phyloP scores from a whole-genome alignment of 2,329 filamentous ascomycete species.

The Sporothrix sp. region DNA sequence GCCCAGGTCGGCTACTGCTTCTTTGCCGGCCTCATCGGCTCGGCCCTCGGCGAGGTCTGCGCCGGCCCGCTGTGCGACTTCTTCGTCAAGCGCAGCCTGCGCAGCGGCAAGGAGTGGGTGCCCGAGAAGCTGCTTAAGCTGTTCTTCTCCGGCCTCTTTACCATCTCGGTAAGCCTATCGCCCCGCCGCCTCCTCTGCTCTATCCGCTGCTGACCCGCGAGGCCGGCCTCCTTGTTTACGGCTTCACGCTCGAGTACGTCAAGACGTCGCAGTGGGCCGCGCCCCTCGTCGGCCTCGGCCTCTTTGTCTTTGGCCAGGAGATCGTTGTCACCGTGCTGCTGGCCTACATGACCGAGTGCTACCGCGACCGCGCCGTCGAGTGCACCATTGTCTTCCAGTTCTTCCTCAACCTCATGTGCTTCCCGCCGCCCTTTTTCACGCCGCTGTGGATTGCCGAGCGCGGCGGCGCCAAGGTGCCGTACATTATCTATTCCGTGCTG shows the following conservation, averaged over 20 bases:
- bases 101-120: slow-evolving; percentile 9
- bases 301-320: slow-evolving; percentile 14
- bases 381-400: slow-evolving; percentile 18
- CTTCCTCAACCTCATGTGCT: slow-evolving; percentile 17
- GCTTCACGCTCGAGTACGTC: slow-evolving; percentile 12
- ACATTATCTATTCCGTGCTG: slow-evolving; percentile 14
- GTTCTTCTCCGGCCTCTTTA: slow-evolving; percentile 6
- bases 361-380: slow-evolving; percentile 15
- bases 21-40: slow-evolving; percentile 16
- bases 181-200: no score
- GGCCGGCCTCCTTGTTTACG: slow-evolving; percentile 13
- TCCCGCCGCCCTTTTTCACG: slow-evolving; percentile 16
- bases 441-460: slow-evolving; percentile 14
- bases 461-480: slow-evolving; percentile 13
- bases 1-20: slow-evolving; percentile 16
- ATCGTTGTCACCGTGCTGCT: slow-evolving; percentile 15
- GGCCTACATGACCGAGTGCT: slow-evolving; percentile 18
- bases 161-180: not conserved
- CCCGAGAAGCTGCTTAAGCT: slow-evolving; percentile 16
- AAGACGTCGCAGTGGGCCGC: slow-evolving; percentile 9
- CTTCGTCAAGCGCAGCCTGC: slow-evolving; percentile 11
- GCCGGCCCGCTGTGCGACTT: slow-evolving; percentile 16
- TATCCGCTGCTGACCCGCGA: not conserved
- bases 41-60: slow-evolving; percentile 13
- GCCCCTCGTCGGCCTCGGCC: slow-evolving; percentile 7